Percentiles rank a stretch among this genome's conserved stretches.
These are phyloP conservation scores for Wickerhamiella infanticola DNA, from an alignment of 1,139 yeast genomes.

Conservation along the genomic window DNA sequence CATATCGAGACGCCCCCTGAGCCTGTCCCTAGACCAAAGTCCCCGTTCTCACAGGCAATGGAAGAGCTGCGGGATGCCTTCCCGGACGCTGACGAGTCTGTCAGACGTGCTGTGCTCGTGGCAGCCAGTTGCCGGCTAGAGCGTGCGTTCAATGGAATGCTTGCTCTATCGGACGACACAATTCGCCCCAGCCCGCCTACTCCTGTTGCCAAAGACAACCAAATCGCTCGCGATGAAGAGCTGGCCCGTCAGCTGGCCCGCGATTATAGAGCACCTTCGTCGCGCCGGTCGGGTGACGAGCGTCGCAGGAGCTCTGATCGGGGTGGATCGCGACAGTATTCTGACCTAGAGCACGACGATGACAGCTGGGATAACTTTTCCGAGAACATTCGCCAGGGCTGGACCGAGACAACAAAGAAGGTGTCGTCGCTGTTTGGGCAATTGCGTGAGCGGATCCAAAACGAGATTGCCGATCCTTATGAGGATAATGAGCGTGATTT, in stretches of 20 bases:
- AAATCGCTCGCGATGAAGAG: constrained; percentile 61
- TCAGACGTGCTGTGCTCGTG: constrained; percentile 62
- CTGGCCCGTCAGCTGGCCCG: constrained; percentile 73
- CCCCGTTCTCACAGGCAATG: constrained; percentile 39
- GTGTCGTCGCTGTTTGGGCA: constrained; percentile 75
- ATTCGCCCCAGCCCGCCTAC: constrained; percentile 21
- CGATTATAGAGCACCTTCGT: constrained; percentile 27
- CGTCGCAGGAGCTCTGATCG: background rate
- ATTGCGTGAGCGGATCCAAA: constrained; percentile 40
- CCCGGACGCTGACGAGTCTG: constrained; percentile 55
- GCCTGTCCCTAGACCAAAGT: constrained; percentile 55
- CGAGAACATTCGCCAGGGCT: constrained; percentile 57
- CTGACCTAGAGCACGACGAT: constrained; percentile 18
- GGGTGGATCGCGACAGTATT: constrained; percentile 13
- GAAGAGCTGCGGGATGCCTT: constrained; percentile 59
- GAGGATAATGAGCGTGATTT: constrained; percentile 2
- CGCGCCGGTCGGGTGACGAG: constrained; percentile 5
- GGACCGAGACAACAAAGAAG: constrained; percentile 69
- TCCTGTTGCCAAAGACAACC: constrained; percentile 21
- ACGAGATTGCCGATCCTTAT: constrained; percentile 17
- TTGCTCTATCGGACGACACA: constrained; percentile 55
- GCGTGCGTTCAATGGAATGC: constrained; percentile 75
- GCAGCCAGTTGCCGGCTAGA: constrained; percentile 74
- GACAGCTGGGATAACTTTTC: constrained; percentile 47
- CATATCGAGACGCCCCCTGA: constrained; percentile 35